Evolutionary conservation across 2,329 filamentous ascomycete genomes (phyloP), one percentile per base, ranked within the genome.

Genomic region (Botrytis porri): DNA sequence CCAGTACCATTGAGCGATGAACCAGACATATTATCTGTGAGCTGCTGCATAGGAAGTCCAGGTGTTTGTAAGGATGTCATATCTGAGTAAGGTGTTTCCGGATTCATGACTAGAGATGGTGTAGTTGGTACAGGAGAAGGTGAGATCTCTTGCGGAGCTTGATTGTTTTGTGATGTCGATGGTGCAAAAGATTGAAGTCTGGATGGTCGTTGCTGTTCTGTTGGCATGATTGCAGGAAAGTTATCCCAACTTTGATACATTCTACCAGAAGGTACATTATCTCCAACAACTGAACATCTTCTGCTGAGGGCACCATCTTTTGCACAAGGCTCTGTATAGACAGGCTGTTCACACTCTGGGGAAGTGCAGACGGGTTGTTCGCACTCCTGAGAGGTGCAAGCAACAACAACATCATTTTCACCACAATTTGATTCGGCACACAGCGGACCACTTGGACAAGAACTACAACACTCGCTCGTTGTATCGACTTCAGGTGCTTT

Each of bases 381-480:
- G 69, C 77, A 79, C 22, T 73, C 67, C 16, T 74, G 62, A 10
- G 73, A 65, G 62, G 62, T 75, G 61, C 78, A 79, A 69, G 76
- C 70, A 32, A 78, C 71, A 37, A 77, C 69, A 18, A 73, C 72
- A 18, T 71, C 71, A 37, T 51, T 72, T 54, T 61, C 43, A 51
- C 70, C 67, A 70, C 78, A 80, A 39, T 78, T 75, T 14, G 78
- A 75, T 29, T 77, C 74, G 22, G 73, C 74, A 60, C 78, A 80
- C 25, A 73, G 59, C 35, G 71, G 54, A 14, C 78, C 77, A 39
- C 75, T 76, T 59, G 76, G 73, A 65, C 79, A 80, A 67, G 76
- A 78, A 69, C 79, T 80, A 63, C 79, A 80, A 69, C 79, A 80
- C 71, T 76, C 75, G 69, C 77, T 79, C 1, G 60, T 39, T 22